Evolutionary conservation across 257 asterid species (phyloP), one percentile per base, ranked within the genome.

Genomic region (Salvia hispanica): DNA sequence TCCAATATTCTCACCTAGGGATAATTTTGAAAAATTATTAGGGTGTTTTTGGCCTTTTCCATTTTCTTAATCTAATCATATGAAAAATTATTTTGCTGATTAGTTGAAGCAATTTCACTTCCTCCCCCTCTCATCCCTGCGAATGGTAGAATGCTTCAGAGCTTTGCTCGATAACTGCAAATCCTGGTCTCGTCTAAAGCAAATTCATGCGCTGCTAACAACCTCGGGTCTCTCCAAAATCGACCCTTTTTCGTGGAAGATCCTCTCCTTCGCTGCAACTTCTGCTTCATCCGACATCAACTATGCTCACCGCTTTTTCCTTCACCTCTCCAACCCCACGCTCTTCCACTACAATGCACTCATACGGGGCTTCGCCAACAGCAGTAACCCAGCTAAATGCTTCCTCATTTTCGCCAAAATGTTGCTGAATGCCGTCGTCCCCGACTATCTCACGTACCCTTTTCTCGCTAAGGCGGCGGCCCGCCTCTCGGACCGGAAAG

Each of bases 361-460:
- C 66, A 81, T 90, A 18, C 79, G 94, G 69, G 91, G 83, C 14
- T 84, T 77, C 39, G 67, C 94, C 6, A 78, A 46, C 66, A 81
- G 76, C 73, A 87, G 72, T 70, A 78, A 58, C 66, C 88, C 94
- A 39, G 34, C 53, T 34, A 78, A 76, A 60, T 78, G 83, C 64
- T 12, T 87, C 8, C 63, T 46, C 53, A 9, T 81, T 5, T 88
- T 78, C 57, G 72, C 75, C 3, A 65, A 58, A 31, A 79, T 90
- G 95, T 12, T 78, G 71, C 56, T 62, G 8, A 74, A 74, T 47
- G 84, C 76, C 9, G 78, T 85, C 44, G 62, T 50, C 2, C 83
- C 95, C 11, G 82, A 85, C 65, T 51, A 87, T 16, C 62, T 90
- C 11, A 87, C 95, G 0, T 87, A 70, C 86, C 97, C 95, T 69